Conservation (phyloP, 352 stramenopile species). For the Globisporangium middletonii region DNA sequence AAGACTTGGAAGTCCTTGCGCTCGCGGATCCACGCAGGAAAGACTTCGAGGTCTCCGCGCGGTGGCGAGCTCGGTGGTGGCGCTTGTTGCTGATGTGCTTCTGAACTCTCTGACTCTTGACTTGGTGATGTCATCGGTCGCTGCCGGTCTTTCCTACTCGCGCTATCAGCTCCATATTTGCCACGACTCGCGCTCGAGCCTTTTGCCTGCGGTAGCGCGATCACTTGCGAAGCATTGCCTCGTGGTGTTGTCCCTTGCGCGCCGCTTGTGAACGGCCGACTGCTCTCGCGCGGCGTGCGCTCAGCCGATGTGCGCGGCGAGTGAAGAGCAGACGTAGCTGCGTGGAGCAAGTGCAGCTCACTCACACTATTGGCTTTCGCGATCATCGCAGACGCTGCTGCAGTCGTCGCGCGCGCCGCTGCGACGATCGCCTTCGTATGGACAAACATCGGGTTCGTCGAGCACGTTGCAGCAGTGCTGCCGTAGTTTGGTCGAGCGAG, state of each 20-base stretch:
- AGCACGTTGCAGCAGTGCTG: slow-evolving; percentile 5
- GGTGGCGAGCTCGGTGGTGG: background rate
- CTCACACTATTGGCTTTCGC: slow-evolving; percentile 21
- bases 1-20: slow-evolving; percentile 76
- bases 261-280: slow-evolving; percentile 2
- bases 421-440: slow-evolving; percentile 39
- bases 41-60: slow-evolving; percentile 30
- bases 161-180: background rate
- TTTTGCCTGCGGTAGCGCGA: background rate
- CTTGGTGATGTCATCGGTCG: slow-evolving; percentile 3
- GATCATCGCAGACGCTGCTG: slow-evolving; percentile 41
- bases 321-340: slow-evolving; percentile 20
- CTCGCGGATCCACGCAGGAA: slow-evolving; percentile 60
- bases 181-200: background rate
- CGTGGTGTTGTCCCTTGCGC: background rate
- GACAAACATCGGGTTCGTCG: slow-evolving; percentile 27
- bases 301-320: slow-evolving; percentile 17
- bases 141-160: background rate
- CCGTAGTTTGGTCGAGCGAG: background rate
- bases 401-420: slow-evolving; percentile 37
- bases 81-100: background rate
- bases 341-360: slow-evolving; percentile 28
- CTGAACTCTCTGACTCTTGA: background rate
- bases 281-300: slow-evolving; percentile 8
- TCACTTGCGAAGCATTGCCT: background rate